Evolutionary conservation across 352 stramenopile genomes (phyloP), one percentile per base, ranked within the genome.

Genomic region (Phytophthora lateralis): DNA sequence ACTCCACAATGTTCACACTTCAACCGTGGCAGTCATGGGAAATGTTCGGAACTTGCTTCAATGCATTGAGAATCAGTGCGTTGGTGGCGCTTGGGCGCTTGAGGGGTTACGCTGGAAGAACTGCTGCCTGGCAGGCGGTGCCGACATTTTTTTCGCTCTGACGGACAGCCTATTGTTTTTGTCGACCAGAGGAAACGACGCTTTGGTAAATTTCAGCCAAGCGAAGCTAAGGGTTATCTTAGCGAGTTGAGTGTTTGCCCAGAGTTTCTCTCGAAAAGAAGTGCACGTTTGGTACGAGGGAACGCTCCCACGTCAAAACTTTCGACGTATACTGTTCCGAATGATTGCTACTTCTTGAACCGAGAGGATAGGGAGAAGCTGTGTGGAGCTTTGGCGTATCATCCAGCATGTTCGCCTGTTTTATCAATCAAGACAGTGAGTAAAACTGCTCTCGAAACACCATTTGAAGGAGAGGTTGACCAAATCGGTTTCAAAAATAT

Each of bases 71-170:
- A 76, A 73, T 79, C 29, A 69, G 74, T 59, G 63, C 55, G 26
- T 63, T 69, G 41, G 18, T 71, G 65, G 39, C 60, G 65, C 56
- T 78, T 63, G 55, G 48, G 4, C 12, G 54, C 47, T 64, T 45
- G 27, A 61, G 60, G n/a, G 10, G 60, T 75, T 3, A 70, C 51
- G 39, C 51, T 73, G 42, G 30, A 45, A 59, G 26, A 54, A 3
- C 18, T 73, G 10, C 52, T 76, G 32, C 35, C 30, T 52, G 41
- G 55, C 9, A 37, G n/a, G n/a, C 55, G n/a, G 10, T 26, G 6
- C 68, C 32, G 64, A 78, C 48, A 75, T 75, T 46, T 69, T 72
- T 55, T 78, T 78, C 60, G 52, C 65, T 63, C 38, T 66, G 34
- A 37, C 69, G 34, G 55, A 69, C 69, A 60, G 1, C 0, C 27